Base-by-base conservation (phyloP, 2,329 filamentous ascomycete species). In the Fusarium multiceps region DNA sequence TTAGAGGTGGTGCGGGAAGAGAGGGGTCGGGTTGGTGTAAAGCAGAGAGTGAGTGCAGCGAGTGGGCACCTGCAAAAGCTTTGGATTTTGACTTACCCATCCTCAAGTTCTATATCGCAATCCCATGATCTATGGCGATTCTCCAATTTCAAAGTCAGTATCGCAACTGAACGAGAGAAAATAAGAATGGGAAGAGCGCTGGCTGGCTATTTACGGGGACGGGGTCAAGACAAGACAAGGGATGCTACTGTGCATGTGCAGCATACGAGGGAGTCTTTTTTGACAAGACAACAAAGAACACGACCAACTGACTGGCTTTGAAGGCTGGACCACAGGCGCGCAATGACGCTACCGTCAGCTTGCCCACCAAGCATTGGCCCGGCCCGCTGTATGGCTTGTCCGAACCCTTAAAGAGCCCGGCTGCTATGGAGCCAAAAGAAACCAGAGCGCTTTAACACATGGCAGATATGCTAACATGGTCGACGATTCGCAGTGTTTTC, bases 1-100 rank as follows among this genome's bases (percentile, higher is more conserved):
- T 66, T 60, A 53, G 43, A 62, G 68, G 66, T 72, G 62, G 56
- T 66, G 69, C 55, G 61, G 61, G 69, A 66, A 63, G 71, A 67
- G 66, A 73, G 70, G 69, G 72, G 69, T 70, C 59, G 68, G 59
- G 28, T 40, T 59, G 56, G 47, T 57, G 56, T 56, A 57, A 60
- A 51, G 66, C 48, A 61, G 59, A 63, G 62, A 37, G 46, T 59
- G 65, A 53, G 68, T 66, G 69, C 58, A 37, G 42, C 54, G 56
- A 53, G 69, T 66, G 69, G 62, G 34, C 68, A 62, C 69, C 53
- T 59, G 48, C 30, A 50, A 72, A 63, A 63, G 60, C 55, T 50
- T 66, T 46, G 47, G 64, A 79, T 50, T 66, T 46, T 45, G 64
- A 79, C 77, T 79, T 69, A 79, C 77, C 77, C 77, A 79, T 79